Evolutionary conservation across 805 yeast genomes (phyloP), one percentile per base, ranked within the genome.

Genomic region (Spathaspora gorwiae): DNA sequence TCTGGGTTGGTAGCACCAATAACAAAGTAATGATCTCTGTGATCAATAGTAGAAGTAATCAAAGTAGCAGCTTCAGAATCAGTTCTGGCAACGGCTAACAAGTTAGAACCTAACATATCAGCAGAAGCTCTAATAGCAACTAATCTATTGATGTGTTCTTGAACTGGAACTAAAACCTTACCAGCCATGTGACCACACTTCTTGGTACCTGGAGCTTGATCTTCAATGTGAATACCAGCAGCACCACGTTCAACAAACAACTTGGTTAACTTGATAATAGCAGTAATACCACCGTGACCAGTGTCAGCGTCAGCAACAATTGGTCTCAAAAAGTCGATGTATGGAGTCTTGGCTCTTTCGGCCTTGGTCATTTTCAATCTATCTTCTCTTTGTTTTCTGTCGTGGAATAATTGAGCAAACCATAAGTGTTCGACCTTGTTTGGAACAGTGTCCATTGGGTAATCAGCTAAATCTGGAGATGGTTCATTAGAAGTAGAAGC

Each of bases 161-260:
- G 97, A 48, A 90, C 94, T 52, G 98, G 98, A 51, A 92, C 97
- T 56, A 92, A 81, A 44, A 94, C 97, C 70, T 94, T 89, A 59
- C 98, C 98, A 54, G 96, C 97, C 98, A 92, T 92, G 72, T 92
- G 98, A 50, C 98, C 98, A 75, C 98, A 92, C 74, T 92, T 92
- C 71, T 92, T 92, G 59, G 97, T 92, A 59, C 97, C 97, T 45
- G 98, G 96, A 45, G 97, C 97, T 78, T 92, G 98, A 71, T 92
- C 98, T 74, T 92, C 99, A 65, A 92, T 90, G 67, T 92, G 99
- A 60, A 92, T 90, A 63, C 98, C 98, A 48, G 98, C 97, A 46
- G 98, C 99, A 68, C 98, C 98, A 60, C 95, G 83, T 75, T 92
- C 98, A 57, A 92, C 87, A 64, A 92, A 92, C 82, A 92, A 77